These are phyloP conservation scores for Aspergillus sp. DNA, from an alignment of 2,329 filamentous ascomycete species.

Conservation along the genomic window DNA sequence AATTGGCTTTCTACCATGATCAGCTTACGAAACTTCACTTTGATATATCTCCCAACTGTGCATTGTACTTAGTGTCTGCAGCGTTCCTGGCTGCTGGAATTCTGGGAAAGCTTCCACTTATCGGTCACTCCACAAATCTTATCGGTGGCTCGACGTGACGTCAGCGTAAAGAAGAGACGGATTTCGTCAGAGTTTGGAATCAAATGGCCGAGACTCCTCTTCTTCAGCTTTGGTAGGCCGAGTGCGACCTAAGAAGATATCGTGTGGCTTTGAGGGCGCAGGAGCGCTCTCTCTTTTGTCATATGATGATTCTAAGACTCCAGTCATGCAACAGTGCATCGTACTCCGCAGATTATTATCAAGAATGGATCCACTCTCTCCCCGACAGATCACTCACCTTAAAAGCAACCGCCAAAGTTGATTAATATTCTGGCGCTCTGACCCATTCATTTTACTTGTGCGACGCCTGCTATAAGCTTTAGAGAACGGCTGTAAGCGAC, in stretches of 20 bases:
- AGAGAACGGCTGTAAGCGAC: not conserved
- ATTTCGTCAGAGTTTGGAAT: not conserved
- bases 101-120: not conserved
- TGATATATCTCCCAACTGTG: no score
- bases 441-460: not conserved
- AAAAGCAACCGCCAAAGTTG: not conserved
- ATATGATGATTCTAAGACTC: not conserved
- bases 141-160: not conserved
- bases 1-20: no score
- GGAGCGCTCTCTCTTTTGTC: not conserved
- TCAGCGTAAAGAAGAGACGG: not conserved
- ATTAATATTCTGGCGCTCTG: not conserved
- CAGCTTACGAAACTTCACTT: no score
- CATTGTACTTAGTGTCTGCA: no score
- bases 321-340: not conserved
- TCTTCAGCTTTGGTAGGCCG: not conserved
- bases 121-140: not conserved
- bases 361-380: not conserved
- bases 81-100: no score
- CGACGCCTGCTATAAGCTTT: not conserved
- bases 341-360: not conserved
- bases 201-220: not conserved
- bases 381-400: not conserved
- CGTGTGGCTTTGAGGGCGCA: no score
- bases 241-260: not conserved